Evolutionary conservation across 306 rosid genomes (phyloP), one percentile per base, ranked within the genome.

Genomic region (Quercus gilva): DNA sequence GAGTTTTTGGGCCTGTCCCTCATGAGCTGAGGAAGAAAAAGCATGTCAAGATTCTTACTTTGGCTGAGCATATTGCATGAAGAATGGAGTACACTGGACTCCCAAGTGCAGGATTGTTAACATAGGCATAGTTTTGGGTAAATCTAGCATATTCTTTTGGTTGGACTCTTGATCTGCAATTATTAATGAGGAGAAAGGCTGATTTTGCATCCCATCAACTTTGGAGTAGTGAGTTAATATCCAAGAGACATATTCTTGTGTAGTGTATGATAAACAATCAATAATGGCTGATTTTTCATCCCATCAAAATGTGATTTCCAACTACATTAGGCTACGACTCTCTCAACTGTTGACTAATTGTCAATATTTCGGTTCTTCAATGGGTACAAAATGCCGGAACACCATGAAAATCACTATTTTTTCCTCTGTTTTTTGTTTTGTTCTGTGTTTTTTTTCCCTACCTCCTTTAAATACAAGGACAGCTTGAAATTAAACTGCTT

Each of bases 1-100:
- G 97, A 83, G 97, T 91, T 63, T 94, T 92, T 55, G 99, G 97
- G 10, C 97, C 97, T 1, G 95, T 94, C 51, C 99, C 97, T 6
- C 99, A 92, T 28, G 95, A 92, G 79, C 81, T 90, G 41, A 87
- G 99, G 87, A 86, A 81, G 91, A 94, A 92, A 84, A 92, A 94
- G 81, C 99, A 94, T 82, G 90, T 90, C 74, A 92, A 92, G 84
- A 94, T 94, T 77, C 98, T 90, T 84, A 92, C 97, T 72, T 86
- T 92, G 82, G 94, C 92, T 0, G 89, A 89, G 84, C 93, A 94
- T 61, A 91, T 92, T 80, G 94, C 97, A n/a, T 92, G 70, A 81
- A 55, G 26, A 15, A 31, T 33, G 45, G 29, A 25, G 64, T 45
- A 45, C 52, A 45, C 14, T 45, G 52, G 52, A 45, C 3, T 45